These are phyloP conservation scores for Sodiomyces alkalinus DNA, from an alignment of 2,329 filamentous ascomycete genomes.

Conservation along the genomic window DNA sequence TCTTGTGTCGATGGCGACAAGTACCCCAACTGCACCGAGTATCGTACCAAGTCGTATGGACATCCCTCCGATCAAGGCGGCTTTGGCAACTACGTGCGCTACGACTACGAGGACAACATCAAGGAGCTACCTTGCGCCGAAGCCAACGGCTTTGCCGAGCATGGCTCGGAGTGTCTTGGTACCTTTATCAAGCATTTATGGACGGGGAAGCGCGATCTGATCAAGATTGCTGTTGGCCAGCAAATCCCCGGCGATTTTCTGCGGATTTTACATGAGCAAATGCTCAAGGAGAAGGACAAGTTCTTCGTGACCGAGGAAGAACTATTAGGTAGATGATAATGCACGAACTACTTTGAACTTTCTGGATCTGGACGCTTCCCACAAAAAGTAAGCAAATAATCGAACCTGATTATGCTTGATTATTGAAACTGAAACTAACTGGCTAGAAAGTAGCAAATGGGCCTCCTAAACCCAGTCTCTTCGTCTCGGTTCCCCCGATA, in stretches of 20 bases:
- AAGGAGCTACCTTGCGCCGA: conserved; percentile 23
- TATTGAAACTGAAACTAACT: too few relatives aligned
- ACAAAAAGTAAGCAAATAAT: too few relatives aligned
- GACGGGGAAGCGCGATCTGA: conserved; percentile 22
- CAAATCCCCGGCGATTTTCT: conserved; percentile 21
- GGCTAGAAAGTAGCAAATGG: too few relatives aligned
- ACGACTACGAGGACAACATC: conserved; percentile 24
- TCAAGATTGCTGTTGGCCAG: conserved; percentile 21
- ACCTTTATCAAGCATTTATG: conserved; percentile 27
- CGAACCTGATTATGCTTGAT: too few relatives aligned
- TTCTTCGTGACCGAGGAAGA: conserved; percentile 20
- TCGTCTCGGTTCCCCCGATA: too few relatives aligned
- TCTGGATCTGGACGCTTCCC: too few relatives aligned
- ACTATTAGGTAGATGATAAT: too few relatives aligned
- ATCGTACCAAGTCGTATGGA: conserved; percentile 18
- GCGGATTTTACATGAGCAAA: conserved; percentile 20
- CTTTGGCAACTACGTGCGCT: conserved; percentile 26
- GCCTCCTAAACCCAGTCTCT: too few relatives aligned
- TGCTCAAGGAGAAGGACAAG: conserved; percentile 15
- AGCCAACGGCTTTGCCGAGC: conserved; percentile 27
- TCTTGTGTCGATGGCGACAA: conserved; percentile 1
- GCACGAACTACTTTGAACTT: too few relatives aligned
- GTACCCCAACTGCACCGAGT: conserved; percentile 18
- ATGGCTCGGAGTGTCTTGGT: conserved; percentile 20
- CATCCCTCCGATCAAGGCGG: conserved; percentile 27